phyloP scores from a whole-genome alignment of 2,329 filamentous ascomycete genomes.

The Xylaria sp. region DNA sequence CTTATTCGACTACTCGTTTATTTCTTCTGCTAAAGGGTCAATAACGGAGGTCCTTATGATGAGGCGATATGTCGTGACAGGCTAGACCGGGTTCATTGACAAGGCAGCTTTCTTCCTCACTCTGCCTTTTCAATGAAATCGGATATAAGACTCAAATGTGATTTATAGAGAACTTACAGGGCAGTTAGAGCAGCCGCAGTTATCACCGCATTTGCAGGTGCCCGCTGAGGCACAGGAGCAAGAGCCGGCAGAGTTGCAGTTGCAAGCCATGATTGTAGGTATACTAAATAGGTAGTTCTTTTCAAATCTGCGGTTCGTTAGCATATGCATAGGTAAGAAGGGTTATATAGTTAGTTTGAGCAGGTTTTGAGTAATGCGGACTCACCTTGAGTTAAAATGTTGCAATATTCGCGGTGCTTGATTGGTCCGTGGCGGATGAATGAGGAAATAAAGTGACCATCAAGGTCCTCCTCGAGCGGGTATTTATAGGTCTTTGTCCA shows the following conservation, averaged over 20 bases:
- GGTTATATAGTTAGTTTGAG: not conserved
- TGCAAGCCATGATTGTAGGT: conserved; percentile 44
- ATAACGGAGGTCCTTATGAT: not conserved
- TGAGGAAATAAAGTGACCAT: conserved; percentile 32
- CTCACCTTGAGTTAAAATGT: conserved; percentile 27
- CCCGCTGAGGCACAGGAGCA: conserved; percentile 45
- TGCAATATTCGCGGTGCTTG: conserved; percentile 26
- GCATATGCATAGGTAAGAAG: not conserved
- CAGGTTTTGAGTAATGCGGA: not conserved
- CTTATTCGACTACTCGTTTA: conserved; percentile 1
- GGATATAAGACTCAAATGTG: not conserved
- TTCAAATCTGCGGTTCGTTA: conserved; percentile 1
- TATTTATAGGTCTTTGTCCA: conserved; percentile 38
- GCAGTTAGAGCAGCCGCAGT: conserved; percentile 48
- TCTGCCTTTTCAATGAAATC: no score
- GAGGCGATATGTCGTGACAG: not conserved
- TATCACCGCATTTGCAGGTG: conserved; percentile 45
- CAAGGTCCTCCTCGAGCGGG: conserved; percentile 36
- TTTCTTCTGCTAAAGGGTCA: conserved; percentile 24
- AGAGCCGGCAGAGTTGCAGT: conserved; percentile 45
- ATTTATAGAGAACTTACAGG: conserved; percentile 40
- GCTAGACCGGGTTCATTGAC: not conserved
- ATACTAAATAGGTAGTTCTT: not conserved
- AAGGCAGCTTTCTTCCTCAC: no score
- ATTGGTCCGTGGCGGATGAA: conserved; percentile 39